Conservation (phyloP, 768 basidiomycete genomes). For the Mycena crocata region DNA sequence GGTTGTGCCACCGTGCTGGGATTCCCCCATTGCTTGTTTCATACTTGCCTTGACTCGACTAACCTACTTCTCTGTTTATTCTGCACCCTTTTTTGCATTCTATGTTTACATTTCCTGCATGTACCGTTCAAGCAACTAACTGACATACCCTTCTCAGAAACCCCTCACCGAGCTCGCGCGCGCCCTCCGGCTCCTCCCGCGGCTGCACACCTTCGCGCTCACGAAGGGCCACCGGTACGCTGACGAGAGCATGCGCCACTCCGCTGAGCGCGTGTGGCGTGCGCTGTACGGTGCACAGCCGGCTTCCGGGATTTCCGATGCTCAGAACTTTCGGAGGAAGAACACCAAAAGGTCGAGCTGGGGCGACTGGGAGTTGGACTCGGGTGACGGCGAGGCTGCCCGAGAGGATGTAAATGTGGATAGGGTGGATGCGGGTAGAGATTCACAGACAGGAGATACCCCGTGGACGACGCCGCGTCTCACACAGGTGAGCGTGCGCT, state of each 20-base stretch:
- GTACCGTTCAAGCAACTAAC: background rate
- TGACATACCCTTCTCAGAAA: constrained; percentile 43
- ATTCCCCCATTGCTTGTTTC: background rate
- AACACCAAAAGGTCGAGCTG: too few species aligned
- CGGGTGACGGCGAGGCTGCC: too few species aligned
- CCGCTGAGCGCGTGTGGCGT: constrained; percentile 48
- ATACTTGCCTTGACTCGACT: too few species aligned
- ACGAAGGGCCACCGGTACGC: constrained; percentile 62
- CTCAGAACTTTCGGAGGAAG: too few species aligned
- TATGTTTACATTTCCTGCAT: background rate
- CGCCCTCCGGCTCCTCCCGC: constrained; percentile 51
- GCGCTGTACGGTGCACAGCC: background rate
- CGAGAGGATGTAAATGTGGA: too few species aligned
- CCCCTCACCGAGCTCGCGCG: constrained; percentile 54
- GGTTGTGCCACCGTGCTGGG: background rate
- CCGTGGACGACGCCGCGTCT: too few species aligned
- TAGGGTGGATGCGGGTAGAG: background rate
- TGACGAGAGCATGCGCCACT: constrained; percentile 58
- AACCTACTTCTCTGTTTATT: too few species aligned
- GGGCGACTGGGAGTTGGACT: too few species aligned
- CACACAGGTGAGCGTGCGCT: constrained; percentile 58
- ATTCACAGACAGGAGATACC: background rate
- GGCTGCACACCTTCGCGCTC: constrained; percentile 57
- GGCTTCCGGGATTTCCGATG: too few species aligned
- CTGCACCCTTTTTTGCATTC: background rate